Evolutionary conservation across 2,329 filamentous ascomycete genomes (phyloP).

Genomic region (Aspergillus felis): DNA sequence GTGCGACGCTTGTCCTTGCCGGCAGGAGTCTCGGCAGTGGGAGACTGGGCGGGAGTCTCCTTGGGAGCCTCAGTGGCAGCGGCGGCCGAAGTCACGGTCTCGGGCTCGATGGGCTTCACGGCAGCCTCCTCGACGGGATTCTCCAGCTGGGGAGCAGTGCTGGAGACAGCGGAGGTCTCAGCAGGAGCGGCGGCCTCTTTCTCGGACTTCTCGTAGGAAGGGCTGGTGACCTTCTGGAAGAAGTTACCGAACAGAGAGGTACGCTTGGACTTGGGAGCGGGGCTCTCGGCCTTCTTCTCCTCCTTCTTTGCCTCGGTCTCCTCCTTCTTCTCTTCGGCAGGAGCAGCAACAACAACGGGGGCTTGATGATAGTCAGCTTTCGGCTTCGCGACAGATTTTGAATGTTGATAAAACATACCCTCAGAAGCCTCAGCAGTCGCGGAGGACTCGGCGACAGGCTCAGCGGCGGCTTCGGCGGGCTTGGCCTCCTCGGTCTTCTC

Average conservation of each 20-base stretch:
- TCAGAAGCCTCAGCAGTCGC: conserved; percentile 15
- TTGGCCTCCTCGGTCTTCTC: conserved; percentile 38
- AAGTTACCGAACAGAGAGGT: conserved; percentile 77
- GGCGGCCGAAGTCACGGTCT: conserved; percentile 44
- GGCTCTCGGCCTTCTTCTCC: conserved; percentile 43
- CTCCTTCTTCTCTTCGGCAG: conserved; percentile 12
- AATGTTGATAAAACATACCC: conserved; percentile 11
- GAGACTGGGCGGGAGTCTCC: conserved; percentile 26
- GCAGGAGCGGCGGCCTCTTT: conserved; percentile 48
- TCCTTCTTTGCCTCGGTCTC: conserved; percentile 25
- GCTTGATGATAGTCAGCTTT: not conserved
- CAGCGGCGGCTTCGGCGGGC: conserved; percentile 39
- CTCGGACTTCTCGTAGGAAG: conserved; percentile 44
- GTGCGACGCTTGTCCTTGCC: conserved; percentile 49
- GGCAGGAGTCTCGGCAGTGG: conserved; percentile 30
- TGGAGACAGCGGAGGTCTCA: conserved; percentile 44
- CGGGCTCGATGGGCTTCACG: conserved; percentile 37
- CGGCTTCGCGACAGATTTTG: not conserved
- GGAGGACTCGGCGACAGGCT: conserved; percentile 45
- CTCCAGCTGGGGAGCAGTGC: conserved; percentile 48
- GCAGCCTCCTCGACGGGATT: conserved; percentile 39
- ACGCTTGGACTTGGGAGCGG: conserved; percentile 66
- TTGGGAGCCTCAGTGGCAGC: conserved; percentile 39
- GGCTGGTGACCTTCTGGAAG: conserved; percentile 62
- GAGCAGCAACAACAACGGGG: conserved; percentile 31